Conservation (phyloP, 805 yeast species). For the Zygosaccharomyces bailii region DNA sequence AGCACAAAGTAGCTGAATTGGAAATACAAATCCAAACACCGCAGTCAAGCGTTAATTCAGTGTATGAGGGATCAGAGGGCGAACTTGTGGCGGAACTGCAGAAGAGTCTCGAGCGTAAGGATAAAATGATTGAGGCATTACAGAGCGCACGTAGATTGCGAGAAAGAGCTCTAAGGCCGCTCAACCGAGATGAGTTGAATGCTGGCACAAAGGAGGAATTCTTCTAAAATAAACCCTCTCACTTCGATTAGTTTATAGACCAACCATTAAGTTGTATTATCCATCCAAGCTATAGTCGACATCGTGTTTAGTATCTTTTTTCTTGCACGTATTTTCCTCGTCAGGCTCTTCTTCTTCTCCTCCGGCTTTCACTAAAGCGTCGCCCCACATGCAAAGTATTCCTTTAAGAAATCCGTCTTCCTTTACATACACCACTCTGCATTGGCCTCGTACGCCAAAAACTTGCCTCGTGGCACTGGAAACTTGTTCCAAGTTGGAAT, state of each 20-base stretch:
- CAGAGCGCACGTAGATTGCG: constrained; percentile 63
- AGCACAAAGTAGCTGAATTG: constrained; percentile 14
- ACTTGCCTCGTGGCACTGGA: constrained; percentile 44
- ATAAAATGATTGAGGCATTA: constrained; percentile 71
- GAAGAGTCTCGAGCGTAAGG: constrained; percentile 65
- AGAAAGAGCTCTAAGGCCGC: constrained; percentile 32
- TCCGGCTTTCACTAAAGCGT: constrained; percentile 35
- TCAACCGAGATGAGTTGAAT: constrained; percentile 5
- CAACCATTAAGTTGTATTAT: constrained; percentile 1
- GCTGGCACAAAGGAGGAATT: constrained; percentile 3
- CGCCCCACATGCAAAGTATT: constrained; percentile 59
- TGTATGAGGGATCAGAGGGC: constrained; percentile 36
- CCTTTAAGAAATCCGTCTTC: constrained; percentile 49
- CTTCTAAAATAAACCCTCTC: background rate
- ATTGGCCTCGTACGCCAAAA: constrained; percentile 42
- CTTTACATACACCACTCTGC: constrained; percentile 46
- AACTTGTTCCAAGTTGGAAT: constrained; percentile 52
- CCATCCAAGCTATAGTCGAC: constrained; percentile 18
- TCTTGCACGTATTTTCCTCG: constrained; percentile 2
- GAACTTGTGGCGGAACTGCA: constrained; percentile 66
- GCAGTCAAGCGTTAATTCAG: background rate
- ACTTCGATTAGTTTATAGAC: background rate
- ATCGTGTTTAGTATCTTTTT: background rate
- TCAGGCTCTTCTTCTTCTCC: constrained; percentile 3
- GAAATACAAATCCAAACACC: constrained; percentile 18